Evolutionary conservation across 306 rosid genomes (phyloP).

Genomic region (Begonia fuchsioides): DNA sequence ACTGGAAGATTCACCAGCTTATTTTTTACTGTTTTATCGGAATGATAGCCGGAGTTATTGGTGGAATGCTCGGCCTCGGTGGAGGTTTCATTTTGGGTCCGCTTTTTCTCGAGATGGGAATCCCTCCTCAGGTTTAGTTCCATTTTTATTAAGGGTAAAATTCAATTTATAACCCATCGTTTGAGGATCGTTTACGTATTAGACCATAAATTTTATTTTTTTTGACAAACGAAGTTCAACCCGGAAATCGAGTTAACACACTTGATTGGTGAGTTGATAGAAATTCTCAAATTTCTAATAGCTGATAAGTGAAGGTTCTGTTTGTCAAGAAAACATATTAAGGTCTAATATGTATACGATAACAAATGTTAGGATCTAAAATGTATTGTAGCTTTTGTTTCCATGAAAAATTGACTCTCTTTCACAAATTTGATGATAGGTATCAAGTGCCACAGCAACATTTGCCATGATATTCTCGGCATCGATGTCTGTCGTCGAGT

Average conservation of each 20-base stretch:
- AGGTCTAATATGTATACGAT: too few relatives aligned
- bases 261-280: too few relatives aligned
- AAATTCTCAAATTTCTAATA: too few relatives aligned
- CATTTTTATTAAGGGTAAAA: neutral
- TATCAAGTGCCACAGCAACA: slow-evolving; percentile 91
- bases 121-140: slow-evolving; percentile 76
- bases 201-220: too few relatives aligned
- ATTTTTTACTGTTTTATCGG: slow-evolving; percentile 46
- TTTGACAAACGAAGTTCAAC: too few relatives aligned
- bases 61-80: slow-evolving; percentile 90
- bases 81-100: slow-evolving; percentile 98
- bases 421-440: slow-evolving; percentile 30
- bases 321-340: too few relatives aligned
- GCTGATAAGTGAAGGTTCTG: too few relatives aligned
- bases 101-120: slow-evolving; percentile 77
- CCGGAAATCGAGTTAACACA: too few relatives aligned
- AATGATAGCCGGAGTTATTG: slow-evolving; percentile 66
- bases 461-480: slow-evolving; percentile 94
- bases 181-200: too few relatives aligned
- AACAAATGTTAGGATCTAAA: too few relatives aligned
- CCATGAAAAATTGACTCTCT: too few relatives aligned
- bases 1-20: slow-evolving; percentile 38
- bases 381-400: neutral
- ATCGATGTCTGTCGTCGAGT: slow-evolving; percentile 95
- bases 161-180: neutral